Conservation (phyloP, 257 asterid species). For the Henckelia pumila region DNA sequence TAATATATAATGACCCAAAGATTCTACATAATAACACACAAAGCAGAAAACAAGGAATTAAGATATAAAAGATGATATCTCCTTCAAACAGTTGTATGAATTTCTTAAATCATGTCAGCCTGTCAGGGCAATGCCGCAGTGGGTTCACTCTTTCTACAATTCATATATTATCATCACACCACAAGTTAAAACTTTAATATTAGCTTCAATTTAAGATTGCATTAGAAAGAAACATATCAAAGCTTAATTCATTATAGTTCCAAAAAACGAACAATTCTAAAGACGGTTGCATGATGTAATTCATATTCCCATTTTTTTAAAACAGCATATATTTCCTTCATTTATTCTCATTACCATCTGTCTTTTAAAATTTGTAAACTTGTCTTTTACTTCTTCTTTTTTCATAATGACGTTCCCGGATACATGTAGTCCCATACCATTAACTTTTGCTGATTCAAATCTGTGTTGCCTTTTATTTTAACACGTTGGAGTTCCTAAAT, state of each 20-base stretch:
- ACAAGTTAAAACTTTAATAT: neutral
- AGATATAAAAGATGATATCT: neutral
- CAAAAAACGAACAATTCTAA: no score
- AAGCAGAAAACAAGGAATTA: neutral
- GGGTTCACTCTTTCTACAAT: neutral
- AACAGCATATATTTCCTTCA: no score
- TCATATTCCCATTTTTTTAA: no score
- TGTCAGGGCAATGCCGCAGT: no score
- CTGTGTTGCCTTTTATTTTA: neutral
- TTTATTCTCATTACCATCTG: no score
- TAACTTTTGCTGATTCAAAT: no score
- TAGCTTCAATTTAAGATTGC: neutral
- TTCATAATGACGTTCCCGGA: no score
- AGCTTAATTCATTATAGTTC: no score
- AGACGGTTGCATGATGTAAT: no score
- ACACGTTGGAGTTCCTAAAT: neutral
- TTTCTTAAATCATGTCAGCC: constrained; percentile 4
- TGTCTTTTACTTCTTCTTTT: no score
- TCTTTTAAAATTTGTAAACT: neutral
- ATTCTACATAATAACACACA: no score
- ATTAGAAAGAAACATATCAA: neutral
- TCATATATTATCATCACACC: neutral
- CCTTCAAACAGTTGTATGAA: constrained; percentile 6
- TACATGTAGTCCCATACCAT: neutral
- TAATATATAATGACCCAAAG: no score